Base-by-base conservation (phyloP, 768 basidiomycete genomes). In the Favolaschia claudopus region DNA sequence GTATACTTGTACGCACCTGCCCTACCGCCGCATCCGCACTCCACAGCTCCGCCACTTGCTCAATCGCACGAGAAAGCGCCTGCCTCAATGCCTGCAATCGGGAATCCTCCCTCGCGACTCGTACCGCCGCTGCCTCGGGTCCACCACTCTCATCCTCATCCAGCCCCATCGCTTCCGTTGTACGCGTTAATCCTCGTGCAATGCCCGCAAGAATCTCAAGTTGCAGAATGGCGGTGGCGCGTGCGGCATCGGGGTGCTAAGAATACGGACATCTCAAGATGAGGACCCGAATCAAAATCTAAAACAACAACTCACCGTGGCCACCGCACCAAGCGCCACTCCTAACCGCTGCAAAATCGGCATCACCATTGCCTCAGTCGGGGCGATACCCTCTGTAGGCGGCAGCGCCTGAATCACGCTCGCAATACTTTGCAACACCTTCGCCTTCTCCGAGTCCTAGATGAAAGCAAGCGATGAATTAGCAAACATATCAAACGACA, bases 341-440 rank as follows among this genome's bases (percentile, higher is more conserved):
- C 78, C 79, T 0, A 96, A 76, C 64, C 86, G 89, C 43, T 85
- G 80, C 1, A 93, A 76, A 4, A 96, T 86, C 0, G 94, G 94
- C 49, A 77, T 80, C 7, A 93, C 82, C 54, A 96, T 91, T 0
- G 87, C 89, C 84, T 89, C 85, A 22, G 96, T 81, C 0, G 94
- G 91, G 0, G 86, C 81, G 25, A 96, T 88, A 54, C 86, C 91
- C 38, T 94, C 89, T 37, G 78, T 77, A 0, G 93, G 88, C 0
- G 92, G 89, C 45, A 98, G 74, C 0, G 95, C 96, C 67, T 97
- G 93, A 29, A 97, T 91, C 4, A 98, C 93, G 62, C 95, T 96
- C 2, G 93, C 88, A 48, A 98, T 96, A 0, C 91, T 93, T 70
- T 97, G 92, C 40, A 97, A 77, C 1, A 97, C 92, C 74, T 96